Evolutionary conservation across 352 stramenopile species (phyloP).

Genomic region (Thalassiosira mediterranea): DNA sequence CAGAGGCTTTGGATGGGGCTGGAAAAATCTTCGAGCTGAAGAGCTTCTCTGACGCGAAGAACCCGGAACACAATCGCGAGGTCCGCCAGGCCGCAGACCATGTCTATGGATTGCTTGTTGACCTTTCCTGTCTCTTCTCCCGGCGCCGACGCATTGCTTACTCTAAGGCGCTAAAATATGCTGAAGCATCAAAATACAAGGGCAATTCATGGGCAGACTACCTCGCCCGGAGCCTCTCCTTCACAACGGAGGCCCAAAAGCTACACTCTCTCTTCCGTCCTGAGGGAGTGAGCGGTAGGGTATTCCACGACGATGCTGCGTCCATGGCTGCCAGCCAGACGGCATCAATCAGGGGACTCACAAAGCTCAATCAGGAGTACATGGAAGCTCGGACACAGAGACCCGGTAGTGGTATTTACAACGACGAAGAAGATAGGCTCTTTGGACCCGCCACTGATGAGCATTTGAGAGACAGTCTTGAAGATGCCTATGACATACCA

Average conservation of each 20-base stretch:
- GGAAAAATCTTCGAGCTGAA: conserved; percentile 46
- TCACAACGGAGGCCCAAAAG: conserved; percentile 26
- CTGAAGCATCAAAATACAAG: neutral
- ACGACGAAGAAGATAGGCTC: conserved; percentile 6
- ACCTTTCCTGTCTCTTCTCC: conserved; percentile 43
- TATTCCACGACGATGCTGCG: conserved; percentile 27
- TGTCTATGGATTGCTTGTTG: conserved; percentile 45
- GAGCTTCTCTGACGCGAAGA: conserved; percentile 50
- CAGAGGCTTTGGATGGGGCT: conserved; percentile 51
- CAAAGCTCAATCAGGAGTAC: conserved; percentile 18
- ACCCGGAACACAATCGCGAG: conserved; percentile 25
- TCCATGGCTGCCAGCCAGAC: conserved; percentile 18
- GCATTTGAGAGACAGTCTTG: conserved; percentile 19
- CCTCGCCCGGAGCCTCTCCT: conserved; percentile 27
- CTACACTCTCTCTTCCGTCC: conserved; percentile 55
- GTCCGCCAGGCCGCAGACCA: conserved; percentile 45
- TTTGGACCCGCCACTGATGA: conserved; percentile 4
- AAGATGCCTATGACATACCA: no score
- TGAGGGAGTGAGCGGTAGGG: conserved; percentile 5
- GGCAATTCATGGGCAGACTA: conserved; percentile 39
- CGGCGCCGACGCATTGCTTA: conserved; percentile 28
- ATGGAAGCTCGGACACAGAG: neutral
- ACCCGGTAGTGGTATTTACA: neutral
- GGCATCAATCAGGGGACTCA: conserved; percentile 19
- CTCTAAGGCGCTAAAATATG: conserved; percentile 26